These are phyloP conservation scores for Paramarasmius palmivorus DNA, from an alignment of 1,284 basidiomycete genomes.

Conservation along the genomic window DNA sequence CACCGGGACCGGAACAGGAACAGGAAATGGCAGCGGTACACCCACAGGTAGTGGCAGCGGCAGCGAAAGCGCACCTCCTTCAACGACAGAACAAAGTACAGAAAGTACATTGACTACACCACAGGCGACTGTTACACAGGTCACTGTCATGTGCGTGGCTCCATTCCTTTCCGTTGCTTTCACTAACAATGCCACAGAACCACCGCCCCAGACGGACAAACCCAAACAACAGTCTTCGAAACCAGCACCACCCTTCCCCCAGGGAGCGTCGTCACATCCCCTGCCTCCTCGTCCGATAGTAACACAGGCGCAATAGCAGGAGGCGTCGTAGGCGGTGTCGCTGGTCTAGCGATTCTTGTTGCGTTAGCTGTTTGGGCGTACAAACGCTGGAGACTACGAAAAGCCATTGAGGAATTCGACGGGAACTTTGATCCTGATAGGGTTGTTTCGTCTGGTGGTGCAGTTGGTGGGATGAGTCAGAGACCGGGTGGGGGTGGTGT, in stretches of 20 bases:
- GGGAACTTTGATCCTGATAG: constrained; percentile 18
- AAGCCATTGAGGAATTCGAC: constrained; percentile 11
- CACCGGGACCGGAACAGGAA: too few species aligned
- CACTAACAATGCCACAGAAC: not conserved
- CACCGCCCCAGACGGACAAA: not conserved
- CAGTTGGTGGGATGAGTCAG: too few species aligned
- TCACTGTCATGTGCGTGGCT: not conserved
- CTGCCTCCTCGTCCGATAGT: not conserved
- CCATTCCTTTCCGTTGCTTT: not conserved
- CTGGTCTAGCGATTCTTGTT: constrained; percentile 3
- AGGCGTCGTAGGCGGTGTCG: constrained; percentile 12
- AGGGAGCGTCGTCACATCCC: not conserved
- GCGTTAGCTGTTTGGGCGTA: constrained; percentile 2
- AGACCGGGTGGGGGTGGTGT: too few species aligned
- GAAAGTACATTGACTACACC: not conserved
- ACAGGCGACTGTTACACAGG: not conserved
- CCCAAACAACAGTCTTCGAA: not conserved
- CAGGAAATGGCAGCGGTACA: too few species aligned
- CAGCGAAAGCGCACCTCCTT: too few species aligned
- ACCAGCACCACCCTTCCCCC: not conserved
- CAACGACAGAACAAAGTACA: too few species aligned
- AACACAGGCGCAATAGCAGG: not conserved
- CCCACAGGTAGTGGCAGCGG: too few species aligned
- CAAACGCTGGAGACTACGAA: constrained; percentile 1
- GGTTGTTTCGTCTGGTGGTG: constrained; percentile 1